These are phyloP conservation scores for Ascochyta rabiei DNA, from an alignment of 2,329 filamentous ascomycete genomes.

Conservation along the genomic window DNA sequence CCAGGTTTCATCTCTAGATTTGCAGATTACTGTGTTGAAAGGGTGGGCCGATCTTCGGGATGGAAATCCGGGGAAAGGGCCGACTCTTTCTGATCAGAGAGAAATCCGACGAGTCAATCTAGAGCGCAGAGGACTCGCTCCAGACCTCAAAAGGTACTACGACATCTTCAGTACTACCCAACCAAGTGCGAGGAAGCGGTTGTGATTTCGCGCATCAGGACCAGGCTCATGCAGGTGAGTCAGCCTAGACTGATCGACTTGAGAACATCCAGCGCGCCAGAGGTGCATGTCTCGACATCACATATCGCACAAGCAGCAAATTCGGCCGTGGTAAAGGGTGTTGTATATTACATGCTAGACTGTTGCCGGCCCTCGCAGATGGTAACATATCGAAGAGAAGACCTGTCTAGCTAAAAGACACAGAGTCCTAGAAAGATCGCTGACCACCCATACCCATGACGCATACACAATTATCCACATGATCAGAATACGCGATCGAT, in stretches of 20 bases:
- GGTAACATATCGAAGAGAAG: slow-evolving; percentile 39
- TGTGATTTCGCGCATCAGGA: background rate
- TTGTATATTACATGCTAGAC: slow-evolving; percentile 36
- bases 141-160: background rate
- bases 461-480: slow-evolving; percentile 28
- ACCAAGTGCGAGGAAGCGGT: background rate
- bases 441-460: slow-evolving; percentile 19
- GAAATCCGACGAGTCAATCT: background rate
- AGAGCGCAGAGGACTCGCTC: background rate
- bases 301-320: background rate
- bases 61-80: slow-evolving; percentile 13
- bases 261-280: background rate
- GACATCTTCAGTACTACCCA: background rate
- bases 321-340: slow-evolving; percentile 26
- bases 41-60: slow-evolving; percentile 13
- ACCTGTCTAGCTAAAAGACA: slow-evolving; percentile 33
- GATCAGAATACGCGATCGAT: slow-evolving; percentile 21
- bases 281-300: background rate
- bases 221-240: slow-evolving; percentile 1
- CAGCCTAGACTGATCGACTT: background rate
- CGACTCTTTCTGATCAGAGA: background rate
- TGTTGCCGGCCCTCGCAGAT: slow-evolving; percentile 32
- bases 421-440: slow-evolving; percentile 28
- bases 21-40: background rate
- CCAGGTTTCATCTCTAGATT: background rate